A percentile compares a stretch with the other conserved stretches of the same genome.
Conservation (phyloP, 805 yeast species). For the Naumovozyma baii region DNA sequence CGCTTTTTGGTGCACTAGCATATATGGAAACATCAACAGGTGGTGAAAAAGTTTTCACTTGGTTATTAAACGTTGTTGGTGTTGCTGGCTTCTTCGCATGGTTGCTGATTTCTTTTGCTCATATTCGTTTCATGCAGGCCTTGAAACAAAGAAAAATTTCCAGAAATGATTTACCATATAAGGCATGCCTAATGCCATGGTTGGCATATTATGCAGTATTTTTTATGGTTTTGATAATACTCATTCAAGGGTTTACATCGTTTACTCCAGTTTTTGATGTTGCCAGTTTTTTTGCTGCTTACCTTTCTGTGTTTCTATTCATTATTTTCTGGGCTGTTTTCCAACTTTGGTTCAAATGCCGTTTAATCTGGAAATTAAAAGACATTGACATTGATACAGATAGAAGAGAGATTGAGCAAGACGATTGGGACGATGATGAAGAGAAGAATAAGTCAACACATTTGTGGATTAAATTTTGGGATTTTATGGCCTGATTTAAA, state of each 20-base stretch:
- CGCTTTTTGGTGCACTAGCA: conserved; percentile 51
- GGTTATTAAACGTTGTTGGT: conserved; percentile 65
- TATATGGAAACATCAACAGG: conserved; percentile 42
- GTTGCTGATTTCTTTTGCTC: conserved; percentile 53
- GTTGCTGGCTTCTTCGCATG: conserved; percentile 63
- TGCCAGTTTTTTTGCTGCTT: conserved; percentile 52
- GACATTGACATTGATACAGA: conserved; percentile 41
- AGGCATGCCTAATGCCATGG: conserved; percentile 55
- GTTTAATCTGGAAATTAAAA: conserved; percentile 31
- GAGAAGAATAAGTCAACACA: conserved; percentile 31
- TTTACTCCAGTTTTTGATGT: conserved; percentile 44
- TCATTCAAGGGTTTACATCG: conserved; percentile 59
- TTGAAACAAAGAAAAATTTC: conserved; percentile 49
- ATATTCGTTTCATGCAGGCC: conserved; percentile 55
- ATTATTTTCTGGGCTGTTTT: conserved; percentile 43
- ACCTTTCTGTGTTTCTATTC: conserved; percentile 57
- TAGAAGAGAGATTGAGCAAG: conserved; percentile 33
- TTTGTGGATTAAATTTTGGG: conserved; percentile 49
- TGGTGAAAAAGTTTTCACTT: conserved; percentile 48
- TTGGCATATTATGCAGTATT: conserved; percentile 51
- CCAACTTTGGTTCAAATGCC: conserved; percentile 41
- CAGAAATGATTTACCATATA: conserved; percentile 58
- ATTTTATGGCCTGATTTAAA: conserved; percentile 23
- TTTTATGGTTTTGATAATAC: conserved; percentile 43
- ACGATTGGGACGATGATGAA: conserved; percentile 4